These are phyloP conservation scores for Lipomyces mesembrius DNA, from an alignment of 805 yeast genomes.

Conservation along the genomic window DNA sequence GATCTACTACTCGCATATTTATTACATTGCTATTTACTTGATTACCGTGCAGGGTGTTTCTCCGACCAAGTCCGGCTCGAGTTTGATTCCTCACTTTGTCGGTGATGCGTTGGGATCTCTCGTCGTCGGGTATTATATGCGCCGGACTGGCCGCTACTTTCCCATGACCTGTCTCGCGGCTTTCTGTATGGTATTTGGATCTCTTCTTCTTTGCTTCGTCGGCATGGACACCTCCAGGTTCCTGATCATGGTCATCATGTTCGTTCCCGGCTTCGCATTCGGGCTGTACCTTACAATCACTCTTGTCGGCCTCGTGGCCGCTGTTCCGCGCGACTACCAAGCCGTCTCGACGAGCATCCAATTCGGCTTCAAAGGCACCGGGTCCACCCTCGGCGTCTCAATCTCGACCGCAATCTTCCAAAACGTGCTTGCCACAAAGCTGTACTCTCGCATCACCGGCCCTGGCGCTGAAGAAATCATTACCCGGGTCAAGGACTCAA, in stretches of 20 bases:
- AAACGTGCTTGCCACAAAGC: slow-evolving; percentile 44
- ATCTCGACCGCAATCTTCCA: slow-evolving; percentile 62
- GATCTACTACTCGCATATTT: slow-evolving; percentile 65
- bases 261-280: slow-evolving; percentile 61
- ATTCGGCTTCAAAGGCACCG: slow-evolving; percentile 72
- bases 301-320: slow-evolving; percentile 64
- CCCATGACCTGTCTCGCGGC: slow-evolving; percentile 35
- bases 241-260: slow-evolving; percentile 38
- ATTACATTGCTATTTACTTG: slow-evolving; percentile 73
- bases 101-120: slow-evolving; percentile 72
- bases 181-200: slow-evolving; percentile 18
- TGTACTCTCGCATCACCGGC: slow-evolving; percentile 35
- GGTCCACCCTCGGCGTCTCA: slow-evolving; percentile 70
- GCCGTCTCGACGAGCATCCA: slow-evolving; percentile 79
- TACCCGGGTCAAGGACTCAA: slow-evolving; percentile 24
- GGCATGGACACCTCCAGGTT: slow-evolving; percentile 24
- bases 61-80: slow-evolving; percentile 61
- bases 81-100: slow-evolving; percentile 59
- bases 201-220: slow-evolving; percentile 23
- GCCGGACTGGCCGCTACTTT: slow-evolving; percentile 56
- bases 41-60: slow-evolving; percentile 57
- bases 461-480: slow-evolving; percentile 35
- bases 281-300: slow-evolving; percentile 63
- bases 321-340: slow-evolving; percentile 62
- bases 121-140: slow-evolving; percentile 68